phyloP scores from a whole-genome alignment of 176 grass and related monocot genomes.

The Chloris gayana region DNA sequence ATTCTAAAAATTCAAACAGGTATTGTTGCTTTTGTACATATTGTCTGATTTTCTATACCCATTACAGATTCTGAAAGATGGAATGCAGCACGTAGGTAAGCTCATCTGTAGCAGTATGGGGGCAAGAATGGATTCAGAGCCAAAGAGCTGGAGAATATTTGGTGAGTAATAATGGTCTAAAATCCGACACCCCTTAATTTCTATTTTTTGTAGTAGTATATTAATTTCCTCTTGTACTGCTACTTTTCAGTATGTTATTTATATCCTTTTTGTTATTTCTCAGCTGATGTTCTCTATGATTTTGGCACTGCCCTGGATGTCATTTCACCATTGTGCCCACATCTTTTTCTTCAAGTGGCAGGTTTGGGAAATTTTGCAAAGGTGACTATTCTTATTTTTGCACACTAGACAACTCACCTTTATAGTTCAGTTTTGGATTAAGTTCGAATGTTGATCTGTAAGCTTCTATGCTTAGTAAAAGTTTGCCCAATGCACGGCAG shows the following conservation, averaged over 20 bases:
- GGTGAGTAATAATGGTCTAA: slow-evolving; percentile 43
- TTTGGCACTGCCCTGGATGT: slow-evolving; percentile 87
- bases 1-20: slow-evolving; percentile 30
- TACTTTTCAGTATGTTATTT: slow-evolving; percentile 14
- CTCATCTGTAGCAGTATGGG: slow-evolving; percentile 97
- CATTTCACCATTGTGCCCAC: slow-evolving; percentile 89
- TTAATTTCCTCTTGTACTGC: slow-evolving; percentile 1
- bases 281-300: slow-evolving; percentile 99
- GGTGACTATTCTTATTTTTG: slow-evolving; percentile 47
- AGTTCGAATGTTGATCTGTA: neutral
- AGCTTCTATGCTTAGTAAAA: neutral
- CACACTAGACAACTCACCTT: neutral
- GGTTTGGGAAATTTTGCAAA: slow-evolving; percentile 95
- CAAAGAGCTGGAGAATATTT: slow-evolving; percentile 98
- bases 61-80: slow-evolving; percentile 93
- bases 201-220: neutral
- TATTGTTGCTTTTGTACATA: slow-evolving; percentile 17
- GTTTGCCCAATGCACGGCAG: neutral
- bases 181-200: neutral
- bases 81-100: slow-evolving; percentile 97
- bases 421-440: neutral
- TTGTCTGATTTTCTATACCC: slow-evolving; percentile 35
- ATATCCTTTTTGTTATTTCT: slow-evolving; percentile 25
- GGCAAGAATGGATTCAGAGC: slow-evolving; percentile 96
- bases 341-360: slow-evolving; percentile 95